Evolutionary conservation across 306 rosid species (phyloP).

Genomic region (Gynostemma pentaphyllum): DNA sequence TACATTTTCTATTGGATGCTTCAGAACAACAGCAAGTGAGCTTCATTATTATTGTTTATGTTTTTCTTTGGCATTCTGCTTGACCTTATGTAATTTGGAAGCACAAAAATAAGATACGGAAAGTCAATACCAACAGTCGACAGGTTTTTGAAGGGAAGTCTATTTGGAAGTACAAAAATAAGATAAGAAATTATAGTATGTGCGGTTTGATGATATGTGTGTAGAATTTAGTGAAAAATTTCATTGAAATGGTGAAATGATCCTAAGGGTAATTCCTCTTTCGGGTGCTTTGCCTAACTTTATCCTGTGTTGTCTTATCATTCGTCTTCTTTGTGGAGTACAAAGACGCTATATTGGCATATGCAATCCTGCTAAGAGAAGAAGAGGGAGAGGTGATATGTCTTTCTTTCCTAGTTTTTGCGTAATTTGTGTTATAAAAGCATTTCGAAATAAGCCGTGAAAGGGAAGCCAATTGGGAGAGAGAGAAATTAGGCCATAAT

Average conservation of each 20-base stretch:
- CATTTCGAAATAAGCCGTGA: not conserved
- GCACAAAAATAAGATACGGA: not conserved
- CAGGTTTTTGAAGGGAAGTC: not conserved
- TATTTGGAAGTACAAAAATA: not conserved
- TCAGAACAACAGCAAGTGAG: slow-evolving; percentile 96
- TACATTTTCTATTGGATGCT: slow-evolving; percentile 90
- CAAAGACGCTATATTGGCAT: slow-evolving; percentile 93
- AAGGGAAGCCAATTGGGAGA: too few species aligned
- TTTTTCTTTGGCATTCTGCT: not conserved
- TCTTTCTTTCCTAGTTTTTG: slow-evolving; percentile 6
- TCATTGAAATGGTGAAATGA: not conserved
- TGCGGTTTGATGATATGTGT: too few species aligned
- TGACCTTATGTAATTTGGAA: not conserved
- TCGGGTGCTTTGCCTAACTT: not conserved
- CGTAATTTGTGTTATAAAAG: not conserved
- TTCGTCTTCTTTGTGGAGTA: slow-evolving; percentile 39
- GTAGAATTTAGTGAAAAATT: not conserved
- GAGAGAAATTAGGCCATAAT: too few species aligned
- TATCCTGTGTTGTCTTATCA: too few species aligned
- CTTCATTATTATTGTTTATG: not conserved
- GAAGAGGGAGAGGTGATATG: slow-evolving; percentile 54
- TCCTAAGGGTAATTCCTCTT: not conserved
- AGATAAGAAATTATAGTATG: too few species aligned
- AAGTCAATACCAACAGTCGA: too few species aligned
- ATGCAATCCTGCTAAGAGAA: slow-evolving; percentile 65